Base-by-base conservation (phyloP, 192 early-diverging fungal genomes). In the Coemansia guatemalensis region DNA sequence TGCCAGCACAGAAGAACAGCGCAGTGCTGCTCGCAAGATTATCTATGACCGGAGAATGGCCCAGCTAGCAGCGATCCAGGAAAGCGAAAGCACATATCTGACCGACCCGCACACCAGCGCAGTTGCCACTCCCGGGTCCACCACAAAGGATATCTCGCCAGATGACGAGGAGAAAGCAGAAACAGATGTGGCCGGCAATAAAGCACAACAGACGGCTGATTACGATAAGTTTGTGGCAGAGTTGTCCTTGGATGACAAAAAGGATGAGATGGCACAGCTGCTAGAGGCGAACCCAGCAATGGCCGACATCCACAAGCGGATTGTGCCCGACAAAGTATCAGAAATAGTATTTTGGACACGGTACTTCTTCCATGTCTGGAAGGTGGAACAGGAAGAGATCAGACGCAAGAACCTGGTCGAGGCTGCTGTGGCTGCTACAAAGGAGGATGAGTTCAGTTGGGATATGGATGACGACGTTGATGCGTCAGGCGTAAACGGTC, bases 31-130 rank as follows among this genome's bases (percentile, higher is more conserved):
- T 3, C 68, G 72, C 26, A 75, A 69, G 44, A 64, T 81, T 32
- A 66, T 81, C 26, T 81, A 81, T 26, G 78, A 81, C 60, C 61
- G 78, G 5, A 65, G 70, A 23, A 81, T 75, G 74, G 78, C 78
- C 0, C 73, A 73, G 33, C 26, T 81, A 41, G 74, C 74, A 6
- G 60, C 66, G 3, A 65, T 75, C 30, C 65, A 68, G 47, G 74
- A 81, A 48, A 53, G 55, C 2, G 57, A 62, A 26, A 60, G 50
- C 60, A 81, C 78, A 8, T 81, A 66, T 59, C 55, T 79, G 47
- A 51, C 32, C 9, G 68, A 79, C 12, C 75, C 75, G 2, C 25
- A 53, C 1, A 30, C 33, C 8, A 49, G 44, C 25, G 12, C 52
- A 1, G 39, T 17, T 44, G 0, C 14, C 12, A 44, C 39, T 44